Evolutionary conservation across 2,329 filamentous ascomycete genomes (phyloP), one percentile per base, ranked within the genome.

Genomic region (Neonectria hederae): DNA sequence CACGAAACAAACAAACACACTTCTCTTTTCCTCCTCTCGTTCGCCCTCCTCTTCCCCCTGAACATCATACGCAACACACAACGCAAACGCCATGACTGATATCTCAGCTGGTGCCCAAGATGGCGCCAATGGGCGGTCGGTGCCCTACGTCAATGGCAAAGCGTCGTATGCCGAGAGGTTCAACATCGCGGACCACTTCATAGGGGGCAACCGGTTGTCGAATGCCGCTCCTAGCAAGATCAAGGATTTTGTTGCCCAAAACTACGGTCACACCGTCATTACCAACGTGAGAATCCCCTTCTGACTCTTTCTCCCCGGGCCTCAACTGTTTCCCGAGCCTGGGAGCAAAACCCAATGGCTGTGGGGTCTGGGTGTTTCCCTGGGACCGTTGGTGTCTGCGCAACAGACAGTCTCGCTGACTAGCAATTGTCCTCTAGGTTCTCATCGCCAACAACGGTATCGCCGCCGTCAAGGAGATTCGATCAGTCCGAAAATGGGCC

Each of bases 371-470:
- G 43, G 54, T 28, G 28, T 43, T 52, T 55, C 35, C 49, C 17
- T n/a, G 9, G 43, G 58, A 54, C 63, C 10, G 6, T 35, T 2
- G 10, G 17, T 22, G 30, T 35, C 35, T 46, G 28, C 54, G 35
- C 52, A 43, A 40, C 22, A 28, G 35, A 52, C 49, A 30, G 19
- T 24, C 38, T 59, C 10, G 53, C 64, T 74, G 54, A 74, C 67
- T 21, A 22, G 43, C 54, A 42, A 60, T 43, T 58, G 19, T 46
- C 13, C 40, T 32, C 21, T 76, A 98, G 95, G 94, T 98, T 59
- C 87, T 99, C 70, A 99, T 99, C 82, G 96, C 96, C 79, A 99
- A 99, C 86, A 99, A 99, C 84, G 96, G 96, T 87, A 99, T 99
- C 81, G 96, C 96, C 55, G 96, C 96, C 78, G 96, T 99, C 81